These are phyloP conservation scores for Wickerhamiella azyma DNA, from an alignment of 805 yeast species.

Conservation along the genomic window DNA sequence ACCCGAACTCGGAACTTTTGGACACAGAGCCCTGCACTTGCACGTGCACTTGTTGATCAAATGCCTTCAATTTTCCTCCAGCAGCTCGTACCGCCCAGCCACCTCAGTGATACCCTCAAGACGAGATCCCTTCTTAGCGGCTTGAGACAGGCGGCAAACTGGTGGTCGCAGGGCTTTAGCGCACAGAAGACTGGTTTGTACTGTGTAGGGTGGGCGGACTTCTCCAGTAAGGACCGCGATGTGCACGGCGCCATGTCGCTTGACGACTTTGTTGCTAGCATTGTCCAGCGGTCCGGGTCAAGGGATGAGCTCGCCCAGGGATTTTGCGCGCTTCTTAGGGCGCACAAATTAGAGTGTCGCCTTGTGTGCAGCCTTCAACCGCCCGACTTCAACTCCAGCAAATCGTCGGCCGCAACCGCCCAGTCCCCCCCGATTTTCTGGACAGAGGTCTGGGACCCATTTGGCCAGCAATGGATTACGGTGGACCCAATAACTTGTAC, in stretches of 20 bases:
- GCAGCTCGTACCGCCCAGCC: constrained; percentile 37
- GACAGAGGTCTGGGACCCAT: constrained; percentile 87
- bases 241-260: constrained; percentile 23
- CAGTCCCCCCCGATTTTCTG: constrained; percentile 62
- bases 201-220: constrained; percentile 38
- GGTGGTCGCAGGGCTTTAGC: constrained; percentile 45
- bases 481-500: constrained; percentile 60
- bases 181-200: constrained; percentile 30
- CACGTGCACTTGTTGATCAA: constrained; percentile 29
- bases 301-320: constrained; percentile 79
- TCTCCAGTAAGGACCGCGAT: constrained; percentile 20
- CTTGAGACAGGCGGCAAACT: constrained; percentile 46
- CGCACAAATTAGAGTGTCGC: constrained; percentile 58
- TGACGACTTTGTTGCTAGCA: constrained; percentile 31
- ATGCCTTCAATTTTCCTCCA: constrained; percentile 36
- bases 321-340: constrained; percentile 59
- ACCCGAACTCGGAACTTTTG: constrained; percentile 60
- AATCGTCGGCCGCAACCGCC: constrained; percentile 11
- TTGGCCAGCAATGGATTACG: constrained; percentile 62
- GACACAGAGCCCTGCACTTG: constrained; percentile 42
- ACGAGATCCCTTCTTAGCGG: constrained; percentile 67
- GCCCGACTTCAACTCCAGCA: constrained; percentile 52
- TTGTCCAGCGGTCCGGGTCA: constrained; percentile 46
- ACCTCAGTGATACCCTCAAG: constrained; percentile 34
- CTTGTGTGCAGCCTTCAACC: constrained; percentile 78